Base-by-base conservation (phyloP, 495 filamentous ascomycete species). In the Xylaria longipes region DNA sequence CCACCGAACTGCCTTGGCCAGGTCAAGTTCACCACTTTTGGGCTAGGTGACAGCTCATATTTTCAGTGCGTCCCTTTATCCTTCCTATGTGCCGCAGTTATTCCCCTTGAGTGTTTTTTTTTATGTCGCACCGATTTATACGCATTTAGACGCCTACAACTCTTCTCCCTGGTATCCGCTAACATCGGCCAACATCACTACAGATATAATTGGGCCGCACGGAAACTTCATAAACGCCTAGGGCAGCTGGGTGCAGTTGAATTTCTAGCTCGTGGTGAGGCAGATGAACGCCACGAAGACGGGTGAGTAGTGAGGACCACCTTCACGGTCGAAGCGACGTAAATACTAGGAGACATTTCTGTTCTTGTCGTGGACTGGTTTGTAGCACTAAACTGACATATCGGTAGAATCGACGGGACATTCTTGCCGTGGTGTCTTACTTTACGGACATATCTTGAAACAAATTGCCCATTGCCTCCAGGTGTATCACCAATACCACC, bases 31-130 rank as follows among this genome's bases (percentile, higher is more conserved):
- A 88, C 92, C 22, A 91, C 89, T 0, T 98, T 99, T 85, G 97
- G 96, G 7, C 86, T 98, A 20, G 96, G 96, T 1, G 95, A 99
- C 81, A 97, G 91, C 74, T 96, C 94, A 3, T 99, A 99, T 87
- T 88, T 90, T 5, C 94, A 95, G 92, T 95, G 85, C 27, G 78
- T 56, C 27, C 22, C 12, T 31, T 58, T 15, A 45, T 15, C n/a
- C 29, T 17, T 71, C 20, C 15, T 2, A 60, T 60, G 8, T 20
- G 3, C 22, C 37, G 2, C 25, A 56, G 58, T 66, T 69, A 54
- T 43, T 71, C 63, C 57, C 68, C 37, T 61, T 63, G 2, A 12
- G 8, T 14, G 22, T 15, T 37, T 15, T 35, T 11, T n/a, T 11
- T 7, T n/a, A n/a, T 22, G 27, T 31, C 54, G 22, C 12, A 29